Evolutionary conservation across 805 yeast genomes (phyloP), one percentile per base, ranked within the genome.

Genomic region (Aciculoconidium aculeatum): DNA sequence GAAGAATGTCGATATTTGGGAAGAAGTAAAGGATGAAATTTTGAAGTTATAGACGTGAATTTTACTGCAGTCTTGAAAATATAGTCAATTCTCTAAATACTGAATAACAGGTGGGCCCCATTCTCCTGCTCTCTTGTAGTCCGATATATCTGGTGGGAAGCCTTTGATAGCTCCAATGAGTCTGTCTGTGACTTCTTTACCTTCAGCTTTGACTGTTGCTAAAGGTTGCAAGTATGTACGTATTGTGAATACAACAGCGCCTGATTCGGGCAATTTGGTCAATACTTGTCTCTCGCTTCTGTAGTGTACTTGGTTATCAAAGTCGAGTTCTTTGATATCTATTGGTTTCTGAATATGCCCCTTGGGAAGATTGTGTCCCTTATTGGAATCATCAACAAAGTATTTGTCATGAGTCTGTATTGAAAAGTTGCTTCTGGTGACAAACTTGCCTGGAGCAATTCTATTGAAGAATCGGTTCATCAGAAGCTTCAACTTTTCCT

Each of bases 1-100:
- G 43, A 75, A 75, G 55, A 78, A 79, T 45, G 53, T 75, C 23
- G 82, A 77, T 40, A 64, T 71, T 20, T 79, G 85, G 84, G 75
- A 72, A 35, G 82, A 75, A 35, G 72, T 78, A n/a, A 66, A 47
- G 33, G 66, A 60, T 11, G 70, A 62, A 28, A 42, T 65, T 10
- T 29, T 36, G 10, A 51, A 47, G 27, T 27, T 55, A 33, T 57
- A 32, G 25, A 11, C 6, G 11, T 7, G 7, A 8, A 21, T 21
- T 11, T n/a, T n/a, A 21, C 6, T 11, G 11, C 6, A 6, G 23
- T 9, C 11, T 9, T 8, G 11, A 7, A 21, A 7, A 21, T 6
- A 17, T 7, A 17, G 20, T 7, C 7, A 17, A 17, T 7, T 21
- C 28, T 17, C 14, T 10, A 40, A 33, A 22, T 40, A 40, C 24